These are phyloP conservation scores for Carallia brachiata DNA, from an alignment of 345 rosid genomes.

Conservation along the genomic window DNA sequence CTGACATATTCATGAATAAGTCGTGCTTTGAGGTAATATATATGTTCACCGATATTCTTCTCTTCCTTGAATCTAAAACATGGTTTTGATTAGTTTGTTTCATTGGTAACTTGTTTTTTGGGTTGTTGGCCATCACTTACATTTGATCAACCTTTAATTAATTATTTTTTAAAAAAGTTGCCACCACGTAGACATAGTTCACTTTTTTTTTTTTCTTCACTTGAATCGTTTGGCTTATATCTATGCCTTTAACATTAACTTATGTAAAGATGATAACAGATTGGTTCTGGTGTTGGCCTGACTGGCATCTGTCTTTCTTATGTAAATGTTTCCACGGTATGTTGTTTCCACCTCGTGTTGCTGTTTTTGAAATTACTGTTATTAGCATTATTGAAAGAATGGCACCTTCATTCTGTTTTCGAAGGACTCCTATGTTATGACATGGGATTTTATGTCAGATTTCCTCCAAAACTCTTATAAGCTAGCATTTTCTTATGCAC, in stretches of 20 bases:
- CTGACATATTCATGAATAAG: conserved; percentile 52
- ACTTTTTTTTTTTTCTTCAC: neutral
- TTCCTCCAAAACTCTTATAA: neutral
- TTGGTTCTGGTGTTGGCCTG: conserved; percentile 91
- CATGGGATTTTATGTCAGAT: neutral
- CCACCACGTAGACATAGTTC: neutral
- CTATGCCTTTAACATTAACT: no score
- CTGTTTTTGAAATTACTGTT: neutral
- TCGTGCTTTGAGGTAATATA: conserved; percentile 74
- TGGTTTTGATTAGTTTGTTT: neutral
- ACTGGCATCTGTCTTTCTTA: conserved; percentile 82
- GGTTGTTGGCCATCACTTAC: no score
- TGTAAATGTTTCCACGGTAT: conserved; percentile 73
- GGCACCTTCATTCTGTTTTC: neutral
- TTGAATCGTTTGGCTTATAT: neutral
- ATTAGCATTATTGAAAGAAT: neutral
- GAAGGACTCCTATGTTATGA: neutral
- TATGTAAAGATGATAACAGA: conserved; percentile 32
- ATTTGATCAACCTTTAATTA: no score
- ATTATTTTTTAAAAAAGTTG: no score
- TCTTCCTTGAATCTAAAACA: neutral
- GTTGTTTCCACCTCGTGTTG: conserved; percentile 5
- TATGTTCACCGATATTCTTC: conserved; percentile 2
- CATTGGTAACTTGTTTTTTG: neutral
- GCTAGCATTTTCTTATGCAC: neutral